A percentile compares a stretch with the other conserved stretches of the same genome.
Evolutionary conservation across 805 yeast species (phyloP).

Genomic region (Komagataella populi): DNA sequence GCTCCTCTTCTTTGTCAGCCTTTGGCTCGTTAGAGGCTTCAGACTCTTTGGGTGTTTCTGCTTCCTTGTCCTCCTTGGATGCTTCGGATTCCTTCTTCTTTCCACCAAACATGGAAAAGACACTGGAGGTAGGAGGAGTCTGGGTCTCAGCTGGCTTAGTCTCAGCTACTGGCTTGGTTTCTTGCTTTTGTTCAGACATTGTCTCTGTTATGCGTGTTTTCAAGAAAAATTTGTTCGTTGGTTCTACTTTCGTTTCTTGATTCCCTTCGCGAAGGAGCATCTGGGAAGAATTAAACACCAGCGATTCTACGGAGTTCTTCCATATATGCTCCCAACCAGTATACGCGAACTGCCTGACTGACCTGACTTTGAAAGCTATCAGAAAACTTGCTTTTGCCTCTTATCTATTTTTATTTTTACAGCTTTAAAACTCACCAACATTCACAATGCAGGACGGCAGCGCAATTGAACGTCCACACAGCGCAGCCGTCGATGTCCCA

Average conservation of each 20-base stretch:
- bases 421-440: background rate
- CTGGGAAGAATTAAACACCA: background rate
- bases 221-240: background rate
- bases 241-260: background rate
- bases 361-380: background rate
- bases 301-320: too few relatives aligned
- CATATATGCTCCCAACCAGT: too few relatives aligned
- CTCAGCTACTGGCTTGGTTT: background rate
- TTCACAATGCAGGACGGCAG: background rate
- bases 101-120: slow-evolving; percentile 94
- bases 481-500: background rate
- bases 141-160: slow-evolving; percentile 15
- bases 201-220: background rate
- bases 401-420: background rate
- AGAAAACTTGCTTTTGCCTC: background rate
- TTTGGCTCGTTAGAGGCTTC: slow-evolving; percentile 19
- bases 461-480: background rate
- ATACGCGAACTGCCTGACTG: background rate
- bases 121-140: slow-evolving; percentile 65
- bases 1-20: slow-evolving; percentile 32
- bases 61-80: slow-evolving; percentile 18
- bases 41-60: slow-evolving; percentile 21
- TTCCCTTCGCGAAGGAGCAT: background rate
- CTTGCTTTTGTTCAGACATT: background rate
- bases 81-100: slow-evolving; percentile 32